These are phyloP conservation scores for Halenospora varia DNA, from an alignment of 495 filamentous ascomycete genomes.

Conservation along the genomic window DNA sequence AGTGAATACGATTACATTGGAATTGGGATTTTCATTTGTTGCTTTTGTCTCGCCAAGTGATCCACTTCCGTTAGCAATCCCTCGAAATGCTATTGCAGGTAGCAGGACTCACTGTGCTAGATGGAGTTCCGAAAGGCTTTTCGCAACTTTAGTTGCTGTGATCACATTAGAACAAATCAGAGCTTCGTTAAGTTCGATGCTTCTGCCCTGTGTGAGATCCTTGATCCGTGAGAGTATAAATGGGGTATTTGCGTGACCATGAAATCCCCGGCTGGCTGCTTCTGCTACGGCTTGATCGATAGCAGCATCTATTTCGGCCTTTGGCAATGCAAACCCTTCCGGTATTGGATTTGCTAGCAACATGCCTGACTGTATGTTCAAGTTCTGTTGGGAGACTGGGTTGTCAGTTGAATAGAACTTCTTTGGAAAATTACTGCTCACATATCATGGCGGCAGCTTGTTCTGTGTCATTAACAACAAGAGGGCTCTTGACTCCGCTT, in stretches of 20 bases:
- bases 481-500: conserved; percentile 75
- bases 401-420: conserved; percentile 1
- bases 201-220: conserved; percentile 68
- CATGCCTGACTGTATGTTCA: conserved; percentile 55
- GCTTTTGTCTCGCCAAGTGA: neutral
- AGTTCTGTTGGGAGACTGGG: conserved; percentile 59
- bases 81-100: too few species aligned
- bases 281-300: conserved; percentile 71
- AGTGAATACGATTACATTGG: too few species aligned
- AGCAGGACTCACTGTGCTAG: neutral
- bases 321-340: conserved; percentile 61
- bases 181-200: conserved; percentile 69
- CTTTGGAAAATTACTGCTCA: conserved; percentile 35
- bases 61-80: too few species aligned
- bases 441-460: conserved; percentile 85
- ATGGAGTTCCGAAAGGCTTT: conserved; percentile 55
- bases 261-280: conserved; percentile 62
- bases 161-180: conserved; percentile 78
- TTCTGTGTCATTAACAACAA: conserved; percentile 63
- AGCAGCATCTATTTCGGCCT: conserved; percentile 64
- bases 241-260: conserved; percentile 81
- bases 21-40: neutral
- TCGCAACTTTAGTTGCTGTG: conserved; percentile 73
- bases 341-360: conserved; percentile 89
- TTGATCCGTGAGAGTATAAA: conserved; percentile 81